phyloP scores from a whole-genome alignment of 2,329 filamentous ascomycete genomes.

The Lecanicillium sp. region DNA sequence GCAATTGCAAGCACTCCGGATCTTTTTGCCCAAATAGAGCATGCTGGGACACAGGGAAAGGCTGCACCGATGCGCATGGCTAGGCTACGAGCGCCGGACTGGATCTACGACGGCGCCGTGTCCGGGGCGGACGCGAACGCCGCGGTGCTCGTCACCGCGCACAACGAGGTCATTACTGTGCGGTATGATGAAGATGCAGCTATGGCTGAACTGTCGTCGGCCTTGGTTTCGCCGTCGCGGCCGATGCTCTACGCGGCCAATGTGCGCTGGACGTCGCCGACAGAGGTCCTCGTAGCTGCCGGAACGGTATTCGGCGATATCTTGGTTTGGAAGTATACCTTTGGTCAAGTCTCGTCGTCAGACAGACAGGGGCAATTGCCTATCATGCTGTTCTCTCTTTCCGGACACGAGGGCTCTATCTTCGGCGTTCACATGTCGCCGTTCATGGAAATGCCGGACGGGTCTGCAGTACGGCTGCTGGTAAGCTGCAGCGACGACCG shows the following conservation, averaged over 20 bases:
- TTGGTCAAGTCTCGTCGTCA: conserved; percentile 18
- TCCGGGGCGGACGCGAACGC: conserved; percentile 36
- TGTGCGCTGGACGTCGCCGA: conserved; percentile 53
- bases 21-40: no score
- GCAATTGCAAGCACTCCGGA: conserved; percentile 20
- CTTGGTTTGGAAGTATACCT: conserved; percentile 71
- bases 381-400: conserved; percentile 48
- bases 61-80: conserved; percentile 10
- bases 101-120: conserved; percentile 65
- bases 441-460: conserved; percentile 32
- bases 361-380: conserved; percentile 19
- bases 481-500: conserved; percentile 94
- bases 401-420: conserved; percentile 83
- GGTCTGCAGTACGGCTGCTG: conserved; percentile 52
- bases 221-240: conserved; percentile 58
- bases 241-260: conserved; percentile 86
- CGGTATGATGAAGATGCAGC: conserved; percentile 23
- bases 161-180: conserved; percentile 69
- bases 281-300: conserved; percentile 67
- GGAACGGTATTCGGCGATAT: conserved; percentile 96
- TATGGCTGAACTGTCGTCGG: conserved; percentile 38
- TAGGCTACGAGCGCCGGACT: conserved; percentile 56
- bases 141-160: conserved; percentile 70
- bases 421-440: conserved; percentile 81
- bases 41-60: no score